Evolutionary conservation across 1,284 basidiomycete genomes (phyloP).

Genomic region (Flammula alnicola): DNA sequence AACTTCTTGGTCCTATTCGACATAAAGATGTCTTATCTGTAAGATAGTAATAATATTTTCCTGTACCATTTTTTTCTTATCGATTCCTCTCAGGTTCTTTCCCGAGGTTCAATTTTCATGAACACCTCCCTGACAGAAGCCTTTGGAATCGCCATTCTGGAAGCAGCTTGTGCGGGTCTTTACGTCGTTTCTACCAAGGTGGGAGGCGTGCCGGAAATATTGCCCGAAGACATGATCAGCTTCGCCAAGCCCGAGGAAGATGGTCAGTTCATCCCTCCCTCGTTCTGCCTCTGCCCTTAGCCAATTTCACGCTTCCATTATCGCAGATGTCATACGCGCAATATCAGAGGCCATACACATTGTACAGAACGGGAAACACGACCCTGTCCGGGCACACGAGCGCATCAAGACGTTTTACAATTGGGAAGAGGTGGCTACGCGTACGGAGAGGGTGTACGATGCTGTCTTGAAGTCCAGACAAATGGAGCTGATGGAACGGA

Average conservation of each 20-base stretch:
- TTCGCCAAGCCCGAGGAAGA: conserved; percentile 91
- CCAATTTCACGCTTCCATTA: no score
- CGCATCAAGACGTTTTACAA: conserved; percentile 85
- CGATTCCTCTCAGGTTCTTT: conserved; percentile 63
- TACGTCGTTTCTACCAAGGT: conserved; percentile 95
- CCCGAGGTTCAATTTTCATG: conserved; percentile 88
- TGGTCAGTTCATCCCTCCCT: conserved; percentile 39
- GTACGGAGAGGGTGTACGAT: conserved; percentile 86
- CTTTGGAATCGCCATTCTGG: conserved; percentile 95
- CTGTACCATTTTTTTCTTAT: conserved; percentile 17
- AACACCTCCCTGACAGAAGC: conserved; percentile 97
- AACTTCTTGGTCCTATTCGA: conserved; percentile 82
- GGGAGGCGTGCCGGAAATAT: conserved; percentile 94
- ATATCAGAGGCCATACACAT: conserved; percentile 81
- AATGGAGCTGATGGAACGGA: conserved; percentile 71
- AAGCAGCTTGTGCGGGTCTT: conserved; percentile 93
- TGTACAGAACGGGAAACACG: conserved; percentile 72
- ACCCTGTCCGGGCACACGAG: conserved; percentile 79
- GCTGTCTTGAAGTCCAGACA: conserved; percentile 64
- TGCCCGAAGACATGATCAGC: conserved; percentile 93
- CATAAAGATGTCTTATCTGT: conserved; percentile 86
- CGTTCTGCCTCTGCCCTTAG: background rate
- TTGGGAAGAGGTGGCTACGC: conserved; percentile 81
- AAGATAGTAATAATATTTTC: no score
- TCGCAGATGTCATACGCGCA: conserved; percentile 82